Base-by-base conservation (phyloP, 1,284 basidiomycete genomes). In the Cystobasidiaceae sp. region DNA sequence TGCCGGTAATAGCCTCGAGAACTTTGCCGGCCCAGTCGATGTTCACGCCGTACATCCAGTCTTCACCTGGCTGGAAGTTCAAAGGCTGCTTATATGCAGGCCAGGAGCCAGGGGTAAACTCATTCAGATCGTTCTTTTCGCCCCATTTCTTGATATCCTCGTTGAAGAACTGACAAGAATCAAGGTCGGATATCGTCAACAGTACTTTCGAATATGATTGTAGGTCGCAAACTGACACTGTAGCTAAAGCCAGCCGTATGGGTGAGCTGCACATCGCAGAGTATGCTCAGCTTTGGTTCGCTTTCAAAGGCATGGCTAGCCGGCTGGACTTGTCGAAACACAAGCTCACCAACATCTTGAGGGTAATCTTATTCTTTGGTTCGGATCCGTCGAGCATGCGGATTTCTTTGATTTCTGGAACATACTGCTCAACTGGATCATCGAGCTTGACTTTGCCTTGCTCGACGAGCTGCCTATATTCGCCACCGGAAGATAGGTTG, bases 1-100 rank as follows among this genome's bases (percentile, higher is more conserved):
- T 33, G n/a, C 72, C 71, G 1, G 72, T 70, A 13, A 67, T 54
- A n/a, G 54, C 43, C 32, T 70, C 70, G 1, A 73, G 65, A 17
- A 69, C 63, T 25, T 68, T 68, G 23, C 70, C 70, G 5, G 68
- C 70, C 69, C 71, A 73, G 51, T 73, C 72, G 19, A 73, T 69
- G n/a, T 39, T 60, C 4, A 60, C 25, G 27, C 69, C 64, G 50
- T 73, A 73, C 28, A 69, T 66, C 71, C 71, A 73, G n/a, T 70
- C 65, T 13, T 65, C 49, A 21, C 58, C 58, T 6, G 72, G 72
- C 50, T 73, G 67, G 27, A 51, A 59, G 1, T 68, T 60, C 4
- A 73, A 67, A 0, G 72, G 72, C n/a, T 65, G 54, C 7, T 21
- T 37, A 61, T 23, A 73, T 55, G 32, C 32, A 49, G 63, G n/a